Evolutionary conservation across 345 rosid genomes (phyloP).

Genomic region (Punica granatum): DNA sequence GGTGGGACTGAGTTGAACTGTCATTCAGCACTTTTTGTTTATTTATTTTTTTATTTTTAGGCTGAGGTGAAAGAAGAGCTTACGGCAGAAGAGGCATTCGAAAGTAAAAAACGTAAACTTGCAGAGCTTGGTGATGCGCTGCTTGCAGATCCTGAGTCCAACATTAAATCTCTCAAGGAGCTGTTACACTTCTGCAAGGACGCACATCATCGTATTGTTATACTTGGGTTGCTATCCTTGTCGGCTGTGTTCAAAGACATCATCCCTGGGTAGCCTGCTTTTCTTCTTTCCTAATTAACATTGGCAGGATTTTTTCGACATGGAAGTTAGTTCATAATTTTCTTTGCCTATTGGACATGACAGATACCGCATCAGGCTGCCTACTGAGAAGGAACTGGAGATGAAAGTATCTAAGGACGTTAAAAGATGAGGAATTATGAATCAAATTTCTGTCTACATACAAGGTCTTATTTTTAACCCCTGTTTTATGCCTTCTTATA

Average conservation of each 20-base stretch:
- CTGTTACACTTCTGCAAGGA: conserved; percentile 60
- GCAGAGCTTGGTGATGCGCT: conserved; percentile 78
- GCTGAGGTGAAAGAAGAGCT: conserved; percentile 91
- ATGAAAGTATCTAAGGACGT: conserved; percentile 96
- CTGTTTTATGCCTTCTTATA: neutral
- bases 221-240: conserved; percentile 67
- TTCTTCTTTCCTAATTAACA: neutral
- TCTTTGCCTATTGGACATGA: conserved; percentile 6
- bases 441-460: conserved; percentile 66
- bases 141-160: conserved; percentile 74
- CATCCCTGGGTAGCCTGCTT: conserved; percentile 68
- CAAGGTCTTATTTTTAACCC: conserved; percentile 45
- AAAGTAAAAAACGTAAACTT: conserved; percentile 53
- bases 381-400: conserved; percentile 93
- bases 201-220: conserved; percentile 48
- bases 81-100: conserved; percentile 65
- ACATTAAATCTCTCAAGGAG: conserved; percentile 65
- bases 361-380: conserved; percentile 96
- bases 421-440: conserved; percentile 82
- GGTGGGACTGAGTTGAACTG: too few species aligned
- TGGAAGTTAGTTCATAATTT: neutral
- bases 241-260: conserved; percentile 90
- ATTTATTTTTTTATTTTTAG: too few species aligned
- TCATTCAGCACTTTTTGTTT: too few species aligned
- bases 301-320: neutral